Base-by-base conservation (phyloP, 2,329 filamentous ascomycete genomes). In the Fusarium domesticum region DNA sequence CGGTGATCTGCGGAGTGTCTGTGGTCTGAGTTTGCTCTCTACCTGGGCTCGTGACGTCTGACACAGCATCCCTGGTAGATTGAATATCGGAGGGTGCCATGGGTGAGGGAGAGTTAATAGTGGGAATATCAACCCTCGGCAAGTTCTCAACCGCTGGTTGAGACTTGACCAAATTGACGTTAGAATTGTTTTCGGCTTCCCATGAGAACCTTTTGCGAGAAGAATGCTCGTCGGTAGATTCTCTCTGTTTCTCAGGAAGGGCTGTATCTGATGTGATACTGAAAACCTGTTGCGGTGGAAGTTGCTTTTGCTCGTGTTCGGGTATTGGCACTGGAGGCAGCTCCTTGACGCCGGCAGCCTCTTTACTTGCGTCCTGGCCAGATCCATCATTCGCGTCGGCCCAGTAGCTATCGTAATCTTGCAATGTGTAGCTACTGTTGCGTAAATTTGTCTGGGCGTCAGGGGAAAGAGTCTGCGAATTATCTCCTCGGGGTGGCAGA, bases 351-450 rank as follows among this genome's bases (percentile, higher is more conserved):
- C 35, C 44, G 4, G 39, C 39, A 14, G 12, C 36, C 23, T 48
- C 39, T 7, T 28, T 43, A 14, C 28, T 34, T 15, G 42, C 18
- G 16, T 42, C 48, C 16, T 39, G 38, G 4, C 25, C 47, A 1
- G 47, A 30, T 16, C 53, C 59, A 18, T 47, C 56, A 10, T 43
- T 51, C 4, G 61, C 53, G 19, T 75, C 71, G 3, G 74, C 73
- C 76, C 83, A 84, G 59, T 87, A 87, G 53, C 78, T 80, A 45
- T 84, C 83, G 56, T 87, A 87, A 35, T 85, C 82, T 48, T 75
- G 75, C 1, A 81, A 76, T 2, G 85, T 68, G 53, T 86, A 83
- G 15, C 75, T 79, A 61, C 83, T 87, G 39, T 84, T 80, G 32
- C 79, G 57, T 2, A 50, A 34, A 31, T 50, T 52, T 10, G 43